Base-by-base conservation (phyloP, 768 basidiomycete species). In the Suillus alpinus region DNA sequence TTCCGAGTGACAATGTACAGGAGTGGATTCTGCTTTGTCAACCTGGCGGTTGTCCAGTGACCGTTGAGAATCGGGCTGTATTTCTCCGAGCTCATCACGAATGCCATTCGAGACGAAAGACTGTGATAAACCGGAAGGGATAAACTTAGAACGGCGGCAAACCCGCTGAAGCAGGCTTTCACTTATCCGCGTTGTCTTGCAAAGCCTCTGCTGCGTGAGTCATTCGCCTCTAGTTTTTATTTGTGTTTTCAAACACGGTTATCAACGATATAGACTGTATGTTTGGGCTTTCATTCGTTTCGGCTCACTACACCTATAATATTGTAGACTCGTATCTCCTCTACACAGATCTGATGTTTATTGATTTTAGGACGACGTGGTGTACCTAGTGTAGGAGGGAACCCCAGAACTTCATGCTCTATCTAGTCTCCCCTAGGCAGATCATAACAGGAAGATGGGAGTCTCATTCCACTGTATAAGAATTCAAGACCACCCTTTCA, bases 11-110 rank as follows among this genome's bases (percentile, higher is more conserved):
- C 26, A 26, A 26, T 26, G 26, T 26, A 26, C 41, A 49, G 58
- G 9, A 65, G n/a, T 72, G 71, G 71, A 20, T 57, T 0, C 44
- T 68, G n/a, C n/a, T 72, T 69, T 23, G 3, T 63, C 59, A 71
- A 62, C 56, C 67, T 71, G 68, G 68, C 60, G 26, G 52, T 44
- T 40, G 64, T 72, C 29, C 71, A 73, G 14, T 69, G 71, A 36
- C 68, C 69, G 1, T 44, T 70, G 64, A 69, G 71, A n/a, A n/a
- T 73, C 62, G 66, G 34, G 29, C 65, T 72, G 3, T 70, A 71
- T 40, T 73, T 68, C 23, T 63, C 67, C 1, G 71, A 73, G 58
- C 63, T 72, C 3, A 61, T 71, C 9, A 63, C 65, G 56, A 72
- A 73, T 43, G 68, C 71, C 23, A 55, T 72, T 40, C 65, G 70